phyloP scores from a whole-genome alignment of 1,284 basidiomycete genomes.

The Phellopilus nigrolimitatus region DNA sequence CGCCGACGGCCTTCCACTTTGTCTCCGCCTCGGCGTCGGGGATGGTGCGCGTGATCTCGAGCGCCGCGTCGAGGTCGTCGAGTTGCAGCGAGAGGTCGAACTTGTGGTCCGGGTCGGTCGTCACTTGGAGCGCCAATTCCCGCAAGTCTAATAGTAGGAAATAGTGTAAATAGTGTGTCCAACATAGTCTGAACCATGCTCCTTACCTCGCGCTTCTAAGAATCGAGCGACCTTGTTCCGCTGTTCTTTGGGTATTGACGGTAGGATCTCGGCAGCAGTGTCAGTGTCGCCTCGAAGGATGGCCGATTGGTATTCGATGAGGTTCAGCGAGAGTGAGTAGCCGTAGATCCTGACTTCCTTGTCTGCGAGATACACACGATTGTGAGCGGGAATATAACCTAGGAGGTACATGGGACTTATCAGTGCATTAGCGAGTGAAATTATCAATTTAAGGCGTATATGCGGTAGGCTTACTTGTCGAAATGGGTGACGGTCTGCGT shows the following conservation, averaged over 20 bases:
- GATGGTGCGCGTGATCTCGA: conserved; percentile 70
- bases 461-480: conserved; percentile 68
- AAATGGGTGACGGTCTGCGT: conserved; percentile 93
- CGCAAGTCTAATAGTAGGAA: conserved; percentile 63
- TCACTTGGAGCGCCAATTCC: conserved; percentile 87
- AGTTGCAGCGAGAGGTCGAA: conserved; percentile 91
- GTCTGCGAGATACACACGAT: conserved; percentile 92
- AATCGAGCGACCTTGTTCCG: conserved; percentile 93
- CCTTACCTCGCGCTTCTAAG: conserved; percentile 82
- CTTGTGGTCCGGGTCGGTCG: conserved; percentile 91
- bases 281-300: conserved; percentile 88
- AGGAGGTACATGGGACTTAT: conserved; percentile 83
- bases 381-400: conserved; percentile 92
- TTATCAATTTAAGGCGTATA: neutral
- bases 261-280: conserved; percentile 77
- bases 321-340: conserved; percentile 80
- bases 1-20: conserved; percentile 95
- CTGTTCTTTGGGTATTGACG: conserved; percentile 83
- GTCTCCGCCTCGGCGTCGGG: conserved; percentile 80
- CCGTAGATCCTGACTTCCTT: conserved; percentile 88
- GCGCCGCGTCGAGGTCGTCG: conserved; percentile 88
- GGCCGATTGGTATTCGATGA: conserved; percentile 97
- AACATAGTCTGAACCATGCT: neutral
- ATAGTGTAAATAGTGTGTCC: conserved; percentile 2
- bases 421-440: conserved; percentile 21